Evolutionary conservation across 2,329 filamentous ascomycete species (phyloP).

Genomic region (Apiospora marii): DNA sequence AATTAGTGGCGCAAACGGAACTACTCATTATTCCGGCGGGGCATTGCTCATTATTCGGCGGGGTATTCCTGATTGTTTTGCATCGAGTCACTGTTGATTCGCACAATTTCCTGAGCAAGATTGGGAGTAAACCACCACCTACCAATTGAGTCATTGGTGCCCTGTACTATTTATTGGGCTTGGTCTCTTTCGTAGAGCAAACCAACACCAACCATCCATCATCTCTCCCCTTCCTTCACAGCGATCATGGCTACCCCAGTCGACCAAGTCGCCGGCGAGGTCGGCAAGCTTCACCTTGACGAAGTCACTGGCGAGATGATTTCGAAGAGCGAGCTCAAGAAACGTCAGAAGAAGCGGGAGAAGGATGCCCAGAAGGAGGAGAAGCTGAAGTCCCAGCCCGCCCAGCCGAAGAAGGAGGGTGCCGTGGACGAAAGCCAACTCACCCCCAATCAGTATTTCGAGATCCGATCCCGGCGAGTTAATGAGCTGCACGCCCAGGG

Average conservation of each 20-base stretch:
- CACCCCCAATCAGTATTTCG: conserved; percentile 80
- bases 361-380: conserved; percentile 88
- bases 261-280: conserved; percentile 57
- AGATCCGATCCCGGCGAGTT: conserved; percentile 87
- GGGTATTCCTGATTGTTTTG: too few species aligned
- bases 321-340: conserved; percentile 92
- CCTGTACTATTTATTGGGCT: neutral
- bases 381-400: conserved; percentile 75
- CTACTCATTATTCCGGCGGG: conserved; percentile 18
- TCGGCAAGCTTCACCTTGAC: conserved; percentile 78
- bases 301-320: conserved; percentile 89
- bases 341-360: conserved; percentile 89
- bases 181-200: neutral
- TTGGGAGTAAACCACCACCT: neutral
- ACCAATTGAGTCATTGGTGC: neutral
- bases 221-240: neutral
- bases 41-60: neutral
- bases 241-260: conserved; percentile 36
- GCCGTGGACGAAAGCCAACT: conserved; percentile 64
- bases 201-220: neutral
- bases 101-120: conserved; percentile 7
- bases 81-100: neutral
- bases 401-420: conserved; percentile 65
- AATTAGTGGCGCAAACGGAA: neutral
- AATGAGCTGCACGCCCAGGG: conserved; percentile 73